phyloP scores from a whole-genome alignment of 148 eudicot species.

The Vaccinium corymbosum region DNA sequence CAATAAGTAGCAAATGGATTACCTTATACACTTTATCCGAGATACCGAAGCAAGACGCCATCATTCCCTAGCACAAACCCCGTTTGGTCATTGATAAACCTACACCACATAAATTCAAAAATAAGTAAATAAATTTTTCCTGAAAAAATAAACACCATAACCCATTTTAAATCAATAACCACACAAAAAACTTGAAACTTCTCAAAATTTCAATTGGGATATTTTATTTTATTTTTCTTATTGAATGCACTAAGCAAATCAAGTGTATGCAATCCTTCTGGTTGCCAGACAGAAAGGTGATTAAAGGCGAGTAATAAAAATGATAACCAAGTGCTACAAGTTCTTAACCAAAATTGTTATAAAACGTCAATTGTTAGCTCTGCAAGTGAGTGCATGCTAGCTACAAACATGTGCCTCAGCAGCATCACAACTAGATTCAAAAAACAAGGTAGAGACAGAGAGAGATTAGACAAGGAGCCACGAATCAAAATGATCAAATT shows the following conservation, averaged over 20 bases:
- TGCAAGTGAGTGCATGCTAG: neutral
- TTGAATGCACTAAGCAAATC: neutral
- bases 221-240: neutral
- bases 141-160: neutral
- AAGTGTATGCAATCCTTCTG: neutral
- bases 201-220: neutral
- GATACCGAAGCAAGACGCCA: slow-evolving; percentile 91
- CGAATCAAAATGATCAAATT: neutral
- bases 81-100: slow-evolving; percentile 75
- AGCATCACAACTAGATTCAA: neutral
- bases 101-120: slow-evolving; percentile 25
- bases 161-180: neutral
- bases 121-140: neutral
- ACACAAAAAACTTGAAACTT: neutral
- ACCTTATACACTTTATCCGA: slow-evolving; percentile 50
- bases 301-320: neutral
- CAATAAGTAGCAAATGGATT: neutral
- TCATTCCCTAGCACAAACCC: slow-evolving; percentile 98
- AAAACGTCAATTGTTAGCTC: neutral
- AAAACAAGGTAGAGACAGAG: neutral
- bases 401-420: neutral
- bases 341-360: neutral
- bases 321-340: neutral
- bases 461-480: neutral
- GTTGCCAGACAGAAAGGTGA: neutral